Evolutionary conservation across 2,329 filamentous ascomycete species (phyloP), one percentile per base, ranked within the genome.

Genomic region (Pezicula radicicola): DNA sequence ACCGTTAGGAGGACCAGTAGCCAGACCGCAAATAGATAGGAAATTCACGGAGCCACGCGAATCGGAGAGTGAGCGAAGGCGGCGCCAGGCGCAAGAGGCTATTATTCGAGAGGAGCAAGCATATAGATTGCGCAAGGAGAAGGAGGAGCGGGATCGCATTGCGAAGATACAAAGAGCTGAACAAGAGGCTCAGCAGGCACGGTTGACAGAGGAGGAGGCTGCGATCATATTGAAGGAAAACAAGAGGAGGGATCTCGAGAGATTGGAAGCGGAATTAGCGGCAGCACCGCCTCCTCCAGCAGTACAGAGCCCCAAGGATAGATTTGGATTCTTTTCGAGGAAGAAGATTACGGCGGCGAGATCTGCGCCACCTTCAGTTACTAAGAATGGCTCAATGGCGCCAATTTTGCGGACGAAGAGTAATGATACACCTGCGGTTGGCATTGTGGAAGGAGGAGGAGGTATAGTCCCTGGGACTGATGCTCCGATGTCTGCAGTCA

Each of bases 401-500:
- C 50, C 51, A 3, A 21, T 50, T 6, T 19, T 52, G 4, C 37
- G 43, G n/a, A 56, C 48, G 35, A 50, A 43, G 44, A 55, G 55
- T 21, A 53, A 51, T 53, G 53, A 52, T 16, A 19, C 40, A 15
- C 51, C 52, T 28, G 48, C 33, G 10, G 35, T 51, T 41, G 55
- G 43, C 7, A 65, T 64, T 46, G 53, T 59, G 27, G 59, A 61
- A 47, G 63, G 64, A 43, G 63, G 63, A 36, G 62, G 60, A 27
- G 63, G 61, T 3, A 60, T 66, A 51, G 63, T 80, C 2, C 75
- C 81, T 21, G 78, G 79, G 48, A 85, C 78, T 41, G 90, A 95
- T 73, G 89, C 89, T 19, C 91, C 91, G 1, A 76, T 86, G 9
- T 91, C 90, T 49, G 89, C 89, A 13, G 86, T 88, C 53, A 95